These are phyloP conservation scores for Saturnispora zaruensis DNA, from an alignment of 805 yeast genomes.

Conservation along the genomic window DNA sequence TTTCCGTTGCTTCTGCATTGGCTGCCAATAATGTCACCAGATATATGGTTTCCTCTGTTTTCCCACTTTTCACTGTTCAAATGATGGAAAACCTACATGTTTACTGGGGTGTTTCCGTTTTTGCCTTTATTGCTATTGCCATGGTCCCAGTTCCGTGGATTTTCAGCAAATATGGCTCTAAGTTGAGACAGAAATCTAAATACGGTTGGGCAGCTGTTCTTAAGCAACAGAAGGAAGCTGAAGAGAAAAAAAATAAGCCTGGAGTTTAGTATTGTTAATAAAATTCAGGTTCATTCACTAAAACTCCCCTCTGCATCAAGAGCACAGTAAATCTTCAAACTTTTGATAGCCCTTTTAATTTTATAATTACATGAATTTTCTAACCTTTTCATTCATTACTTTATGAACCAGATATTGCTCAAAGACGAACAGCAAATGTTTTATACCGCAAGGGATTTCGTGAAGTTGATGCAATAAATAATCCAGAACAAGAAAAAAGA, in stretches of 20 bases:
- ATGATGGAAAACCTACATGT: conserved; percentile 66
- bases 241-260: not conserved
- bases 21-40: conserved; percentile 82
- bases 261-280: not conserved
- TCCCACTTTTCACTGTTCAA: conserved; percentile 80
- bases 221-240: conserved; percentile 13
- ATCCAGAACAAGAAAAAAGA: too few species aligned
- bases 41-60: conserved; percentile 65
- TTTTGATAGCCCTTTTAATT: not conserved
- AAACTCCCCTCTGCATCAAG: not conserved
- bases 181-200: conserved; percentile 45
- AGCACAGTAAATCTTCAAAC: not conserved
- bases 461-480: too few species aligned
- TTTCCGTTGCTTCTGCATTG: conserved; percentile 73
- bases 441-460: too few species aligned
- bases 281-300: not conserved
- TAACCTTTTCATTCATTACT: not conserved
- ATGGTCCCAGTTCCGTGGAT: conserved; percentile 72
- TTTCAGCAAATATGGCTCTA: conserved; percentile 50
- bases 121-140: conserved; percentile 57
- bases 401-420: not conserved
- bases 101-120: conserved; percentile 72
- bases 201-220: conserved; percentile 49
- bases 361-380: not conserved
- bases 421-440: too few species aligned